These are phyloP conservation scores for Stropharia rugosoannulata DNA, from an alignment of 768 basidiomycete species.

Conservation along the genomic window DNA sequence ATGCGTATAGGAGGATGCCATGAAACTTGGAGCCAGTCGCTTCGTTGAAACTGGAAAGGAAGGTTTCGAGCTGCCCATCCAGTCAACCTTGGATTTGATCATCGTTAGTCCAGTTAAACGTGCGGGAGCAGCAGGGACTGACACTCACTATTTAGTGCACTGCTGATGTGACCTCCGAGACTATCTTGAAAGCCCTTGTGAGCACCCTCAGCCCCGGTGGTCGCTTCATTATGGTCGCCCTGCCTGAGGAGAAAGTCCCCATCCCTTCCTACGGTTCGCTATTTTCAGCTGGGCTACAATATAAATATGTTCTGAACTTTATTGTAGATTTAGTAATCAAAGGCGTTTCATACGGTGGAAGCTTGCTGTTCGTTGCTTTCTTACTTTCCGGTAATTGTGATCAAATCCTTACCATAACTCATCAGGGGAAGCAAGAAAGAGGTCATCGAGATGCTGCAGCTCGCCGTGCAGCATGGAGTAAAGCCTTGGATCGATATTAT, in stretches of 20 bases:
- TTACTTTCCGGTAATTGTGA: background rate
- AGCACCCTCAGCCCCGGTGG: conserved; percentile 52
- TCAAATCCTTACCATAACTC: conserved; percentile 25
- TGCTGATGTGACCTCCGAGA: conserved; percentile 25
- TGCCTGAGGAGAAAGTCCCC: conserved; percentile 50
- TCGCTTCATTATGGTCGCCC: conserved; percentile 54
- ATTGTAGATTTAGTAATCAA: conserved; percentile 21
- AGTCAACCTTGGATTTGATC: conserved; percentile 50
- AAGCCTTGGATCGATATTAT: conserved; percentile 46
- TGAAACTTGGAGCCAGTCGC: conserved; percentile 54
- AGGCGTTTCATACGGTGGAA: conserved; percentile 28
- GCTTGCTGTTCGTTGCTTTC: conserved; percentile 22
- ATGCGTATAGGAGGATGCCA: conserved; percentile 42
- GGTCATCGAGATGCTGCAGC: conserved; percentile 55
- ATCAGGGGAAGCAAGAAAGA: conserved; percentile 58
- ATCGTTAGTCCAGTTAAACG: conserved; percentile 27
- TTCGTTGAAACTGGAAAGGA: conserved; percentile 47
- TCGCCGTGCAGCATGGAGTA: conserved; percentile 54
- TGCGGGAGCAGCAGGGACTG: background rate
- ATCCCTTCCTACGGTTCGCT: conserved; percentile 25
- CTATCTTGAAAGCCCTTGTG: conserved; percentile 31
- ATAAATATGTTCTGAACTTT: background rate
- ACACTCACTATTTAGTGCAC: conserved; percentile 21
- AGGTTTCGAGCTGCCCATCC: conserved; percentile 34
- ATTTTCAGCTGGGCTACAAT: conserved; percentile 21